Evolutionary conservation across 495 filamentous ascomycete species (phyloP).

Genomic region (Neurospora sp.): DNA sequence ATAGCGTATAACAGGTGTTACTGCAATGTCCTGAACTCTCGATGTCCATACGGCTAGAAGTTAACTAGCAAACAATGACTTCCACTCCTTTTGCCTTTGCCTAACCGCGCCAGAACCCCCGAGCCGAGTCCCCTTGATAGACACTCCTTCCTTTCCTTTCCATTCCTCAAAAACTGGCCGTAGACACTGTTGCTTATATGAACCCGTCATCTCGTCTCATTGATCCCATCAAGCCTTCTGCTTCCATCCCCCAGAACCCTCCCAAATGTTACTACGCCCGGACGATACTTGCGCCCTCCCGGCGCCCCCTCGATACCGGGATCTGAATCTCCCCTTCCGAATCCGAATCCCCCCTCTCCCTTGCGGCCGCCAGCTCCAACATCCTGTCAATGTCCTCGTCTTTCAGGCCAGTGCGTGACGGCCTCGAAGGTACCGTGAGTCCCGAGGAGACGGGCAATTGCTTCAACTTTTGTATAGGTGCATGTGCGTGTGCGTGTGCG

Average conservation of each 20-base stretch:
- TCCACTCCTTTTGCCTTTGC: background rate
- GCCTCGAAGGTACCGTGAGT: conserved; percentile 21
- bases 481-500: conserved; percentile 5
- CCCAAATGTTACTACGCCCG: background rate
- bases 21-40: background rate
- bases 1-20: background rate
- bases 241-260: background rate
- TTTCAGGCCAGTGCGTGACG: conserved; percentile 20
- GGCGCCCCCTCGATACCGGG: conserved; percentile 19
- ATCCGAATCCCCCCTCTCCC: conserved; percentile 29
- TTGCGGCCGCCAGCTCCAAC: conserved; percentile 32
- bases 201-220: background rate
- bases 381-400: conserved; percentile 39
- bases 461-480: conserved; percentile 10
- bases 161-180: background rate
- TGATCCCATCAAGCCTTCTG: background rate
- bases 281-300: conserved; percentile 13
- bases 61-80: background rate
- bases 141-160: background rate
- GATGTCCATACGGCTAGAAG: background rate
- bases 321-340: conserved; percentile 40
- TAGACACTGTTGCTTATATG: background rate
- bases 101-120: background rate
- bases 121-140: background rate
- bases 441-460: conserved; percentile 32